Base-by-base conservation (phyloP, 31 red algal genomes). In the Odonthalia washingtoniensis region DNA sequence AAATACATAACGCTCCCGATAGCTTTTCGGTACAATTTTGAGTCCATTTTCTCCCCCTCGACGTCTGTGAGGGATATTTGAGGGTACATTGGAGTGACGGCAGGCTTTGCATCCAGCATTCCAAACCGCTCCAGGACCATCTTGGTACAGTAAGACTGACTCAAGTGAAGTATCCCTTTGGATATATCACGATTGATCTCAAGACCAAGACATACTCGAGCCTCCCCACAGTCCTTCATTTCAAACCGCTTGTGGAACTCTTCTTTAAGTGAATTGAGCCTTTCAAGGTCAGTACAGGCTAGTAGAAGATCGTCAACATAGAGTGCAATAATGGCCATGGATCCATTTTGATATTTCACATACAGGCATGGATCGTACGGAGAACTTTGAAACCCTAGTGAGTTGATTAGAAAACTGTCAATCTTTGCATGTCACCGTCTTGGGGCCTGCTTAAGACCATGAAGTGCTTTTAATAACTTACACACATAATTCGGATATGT, bases 381-480 rank as follows among this genome's bases (percentile, higher is more conserved):
- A 46, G 42, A 49, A 21, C 17, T 40, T 46, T 53, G 42, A 32
- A 78, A 32, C 14, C 42, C 42, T 32, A 78, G 35, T 26, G 35
- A 6, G 4, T 68, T 30, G 26, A 52, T 40, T 60, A 73, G 68
- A 44, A 75, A 86, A 3, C 31, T 5, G 27, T 75, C 4, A 0
- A 86, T 62, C 61, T 73, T 86, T 49, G 41, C 0, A 27, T 78
- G 73, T 72, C 73, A 87, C 35, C 16, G 42, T 53, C 75, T 78
- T 45, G 38, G 75, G 35, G 75, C 75, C 34, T 78, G 39, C 9
- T 78, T 78, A 24, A 30, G 49, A 6, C 38, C 75, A 78, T 78
- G 53, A 46, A 5, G 42, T 9, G 39, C 42, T 32, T 78, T 78
- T 12, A 49, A 32, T 9, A 78, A 53, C 53, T 78, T 78, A 4